Evolutionary conservation across 2,329 filamentous ascomycete genomes (phyloP).

Genomic region (Gyromitra esculenta): DNA sequence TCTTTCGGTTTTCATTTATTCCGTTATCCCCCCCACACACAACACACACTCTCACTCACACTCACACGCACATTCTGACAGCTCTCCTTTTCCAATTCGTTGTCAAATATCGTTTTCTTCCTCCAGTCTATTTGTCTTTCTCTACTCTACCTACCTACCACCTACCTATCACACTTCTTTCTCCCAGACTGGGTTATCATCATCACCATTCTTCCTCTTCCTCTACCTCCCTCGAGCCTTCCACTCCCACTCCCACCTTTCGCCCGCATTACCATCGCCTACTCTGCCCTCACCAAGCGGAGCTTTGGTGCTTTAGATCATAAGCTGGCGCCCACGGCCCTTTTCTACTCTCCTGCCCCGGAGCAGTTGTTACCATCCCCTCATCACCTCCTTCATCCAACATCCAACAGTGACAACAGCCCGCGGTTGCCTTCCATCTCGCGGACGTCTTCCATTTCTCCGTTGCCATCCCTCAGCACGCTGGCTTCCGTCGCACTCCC

Average conservation of each 20-base stretch:
- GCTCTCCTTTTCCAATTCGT: constrained; percentile 47
- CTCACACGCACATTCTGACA: not conserved
- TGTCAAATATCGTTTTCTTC: constrained; percentile 42
- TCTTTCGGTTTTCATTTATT: constrained; percentile 45
- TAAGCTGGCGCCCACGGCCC: constrained; percentile 55
- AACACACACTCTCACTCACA: too few relatives aligned
- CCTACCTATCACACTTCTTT: constrained; percentile 35
- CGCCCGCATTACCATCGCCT: constrained; percentile 42
- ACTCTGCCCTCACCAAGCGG: constrained; percentile 52
- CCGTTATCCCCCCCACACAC: constrained; percentile 1
- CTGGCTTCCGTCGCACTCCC: constrained; percentile 58
- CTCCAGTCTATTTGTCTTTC: constrained; percentile 20
- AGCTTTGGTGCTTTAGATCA: constrained; percentile 53
- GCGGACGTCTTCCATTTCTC: constrained; percentile 56
- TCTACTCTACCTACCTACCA: not conserved
- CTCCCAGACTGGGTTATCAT: constrained; percentile 38
- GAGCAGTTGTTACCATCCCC: constrained; percentile 54
- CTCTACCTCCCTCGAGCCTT: constrained; percentile 20
- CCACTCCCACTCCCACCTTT: constrained; percentile 14
- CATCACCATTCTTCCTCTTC: constrained; percentile 33
- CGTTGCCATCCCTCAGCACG: constrained; percentile 57
- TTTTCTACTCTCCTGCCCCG: constrained; percentile 54
- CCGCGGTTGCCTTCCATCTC: constrained; percentile 54
- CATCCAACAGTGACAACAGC: constrained; percentile 42
- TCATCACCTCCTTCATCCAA: constrained; percentile 53